Conservation (phyloP, 352 stramenopile genomes). For the Nannochloropsis limnetica region DNA sequence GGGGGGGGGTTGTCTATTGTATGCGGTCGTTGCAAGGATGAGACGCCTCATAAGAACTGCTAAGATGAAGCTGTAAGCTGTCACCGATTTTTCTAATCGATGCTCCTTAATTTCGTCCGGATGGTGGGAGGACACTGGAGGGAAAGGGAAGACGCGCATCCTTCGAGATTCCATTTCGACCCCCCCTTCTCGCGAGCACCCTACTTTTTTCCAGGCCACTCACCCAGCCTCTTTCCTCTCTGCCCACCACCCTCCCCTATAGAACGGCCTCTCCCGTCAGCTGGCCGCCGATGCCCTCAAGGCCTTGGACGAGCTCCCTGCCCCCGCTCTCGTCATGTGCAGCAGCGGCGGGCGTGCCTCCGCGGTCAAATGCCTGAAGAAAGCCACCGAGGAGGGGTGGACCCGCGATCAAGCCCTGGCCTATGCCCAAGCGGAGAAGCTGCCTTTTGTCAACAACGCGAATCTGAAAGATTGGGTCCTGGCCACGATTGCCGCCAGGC, state of each 20-base stretch:
- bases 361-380: not conserved
- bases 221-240: not conserved
- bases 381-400: constrained; percentile 5
- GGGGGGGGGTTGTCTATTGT: not conserved
- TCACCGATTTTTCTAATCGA: not conserved
- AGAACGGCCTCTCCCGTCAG: constrained; percentile 6
- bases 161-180: not conserved
- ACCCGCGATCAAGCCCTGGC: constrained; percentile 2
- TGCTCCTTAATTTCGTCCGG: not conserved
- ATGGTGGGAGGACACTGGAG: not conserved
- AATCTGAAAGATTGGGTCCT: not conserved
- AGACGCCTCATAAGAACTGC: not conserved
- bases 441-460: constrained; percentile 1
- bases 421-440: not conserved
- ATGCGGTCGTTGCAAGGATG: not conserved
- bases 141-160: not conserved
- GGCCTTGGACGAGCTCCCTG: constrained; percentile 25
- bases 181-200: not conserved
- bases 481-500: constrained; percentile 7
- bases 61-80: not conserved
- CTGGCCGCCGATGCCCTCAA: not conserved
- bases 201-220: not conserved
- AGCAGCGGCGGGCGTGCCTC: not conserved
- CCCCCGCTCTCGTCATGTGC: not conserved
- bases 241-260: not conserved